These are phyloP conservation scores for Rhizophlyctis rosea DNA, from an alignment of 192 early-diverging fungal genomes.

Conservation along the genomic window DNA sequence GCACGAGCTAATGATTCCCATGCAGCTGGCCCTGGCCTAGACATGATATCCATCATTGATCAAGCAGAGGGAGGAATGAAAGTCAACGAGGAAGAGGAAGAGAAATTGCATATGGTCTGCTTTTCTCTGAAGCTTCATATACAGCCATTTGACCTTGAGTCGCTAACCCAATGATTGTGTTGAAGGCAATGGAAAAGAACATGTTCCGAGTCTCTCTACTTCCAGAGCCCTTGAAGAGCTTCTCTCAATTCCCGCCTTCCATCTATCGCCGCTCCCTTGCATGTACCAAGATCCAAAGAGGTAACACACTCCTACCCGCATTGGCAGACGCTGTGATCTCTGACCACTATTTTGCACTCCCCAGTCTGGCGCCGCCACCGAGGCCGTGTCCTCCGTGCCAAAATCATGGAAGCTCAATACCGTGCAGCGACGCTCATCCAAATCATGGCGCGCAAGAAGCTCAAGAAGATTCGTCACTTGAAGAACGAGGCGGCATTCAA, in stretches of 20 bases:
- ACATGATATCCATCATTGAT: constrained; percentile 31
- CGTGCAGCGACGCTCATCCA: constrained; percentile 51
- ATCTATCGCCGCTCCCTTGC: constrained; percentile 54
- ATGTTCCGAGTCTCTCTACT: constrained; percentile 32
- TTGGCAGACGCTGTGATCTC: too few species aligned
- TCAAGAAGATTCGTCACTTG: constrained; percentile 36
- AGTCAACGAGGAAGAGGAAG: constrained; percentile 44
- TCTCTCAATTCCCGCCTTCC: constrained; percentile 58
- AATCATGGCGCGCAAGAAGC: constrained; percentile 47
- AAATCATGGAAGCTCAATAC: constrained; percentile 47
- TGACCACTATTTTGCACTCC: not conserved
- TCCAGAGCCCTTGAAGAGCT: constrained; percentile 37
- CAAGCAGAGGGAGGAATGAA: constrained; percentile 16
- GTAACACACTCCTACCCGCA: constrained; percentile 19
- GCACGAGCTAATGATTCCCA: too few species aligned
- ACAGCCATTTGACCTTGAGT: not conserved
- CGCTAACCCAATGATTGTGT: too few species aligned
- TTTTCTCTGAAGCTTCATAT: too few species aligned
- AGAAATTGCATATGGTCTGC: constrained; percentile 43
- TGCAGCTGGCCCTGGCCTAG: too few species aligned
- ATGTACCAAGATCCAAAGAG: constrained; percentile 51
- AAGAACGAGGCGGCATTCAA: constrained; percentile 50
- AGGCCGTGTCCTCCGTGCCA: constrained; percentile 36
- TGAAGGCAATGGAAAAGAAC: constrained; percentile 44
- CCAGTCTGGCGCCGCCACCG: constrained; percentile 45